A percentile compares a stretch with the other conserved stretches of the same genome.
Evolutionary conservation across 495 filamentous ascomycete genomes (phyloP).

Genomic region (Xylaria cubensis): DNA sequence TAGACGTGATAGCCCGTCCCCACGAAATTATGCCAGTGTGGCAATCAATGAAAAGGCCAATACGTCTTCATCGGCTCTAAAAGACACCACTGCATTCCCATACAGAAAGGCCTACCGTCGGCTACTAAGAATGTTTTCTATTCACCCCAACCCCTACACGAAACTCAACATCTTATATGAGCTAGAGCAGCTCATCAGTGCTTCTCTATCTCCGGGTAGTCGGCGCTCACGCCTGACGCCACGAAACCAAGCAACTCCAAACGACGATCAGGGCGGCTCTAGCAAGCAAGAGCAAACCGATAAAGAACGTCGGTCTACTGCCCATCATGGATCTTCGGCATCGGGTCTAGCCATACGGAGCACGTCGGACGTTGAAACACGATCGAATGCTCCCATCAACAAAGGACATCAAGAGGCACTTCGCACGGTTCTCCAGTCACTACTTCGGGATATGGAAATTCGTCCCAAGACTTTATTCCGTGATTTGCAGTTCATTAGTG

Average conservation of each 20-base stretch:
- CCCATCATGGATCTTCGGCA: constrained; percentile 3
- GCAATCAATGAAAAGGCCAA: constrained; percentile 51
- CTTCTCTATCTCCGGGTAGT: constrained; percentile 63
- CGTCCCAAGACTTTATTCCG: constrained; percentile 92
- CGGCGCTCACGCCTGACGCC: constrained; percentile 46
- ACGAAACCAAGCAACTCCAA: constrained; percentile 32
- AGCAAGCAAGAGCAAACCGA: constrained; percentile 32
- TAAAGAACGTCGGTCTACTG: constrained; percentile 22
- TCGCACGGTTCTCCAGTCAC: constrained; percentile 75
- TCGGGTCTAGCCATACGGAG: constrained; percentile 21
- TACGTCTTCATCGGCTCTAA: constrained; percentile 44
- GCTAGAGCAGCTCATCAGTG: constrained; percentile 79
- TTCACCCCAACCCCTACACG: constrained; percentile 84
- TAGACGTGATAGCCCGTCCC: constrained; percentile 40
- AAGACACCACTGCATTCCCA: constrained; percentile 65
- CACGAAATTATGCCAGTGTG: constrained; percentile 49
- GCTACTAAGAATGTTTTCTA: constrained; percentile 84
- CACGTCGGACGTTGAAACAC: constrained; percentile 40
- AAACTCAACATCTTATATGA: constrained; percentile 87
- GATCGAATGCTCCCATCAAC: constrained; percentile 57
- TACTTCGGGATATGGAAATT: constrained; percentile 78
- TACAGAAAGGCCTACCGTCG: constrained; percentile 78
- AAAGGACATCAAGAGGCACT: constrained; percentile 75
- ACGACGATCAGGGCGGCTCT: constrained; percentile 31
- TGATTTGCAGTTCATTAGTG: constrained; percentile 92